Percentiles rank a stretch among this genome's conserved stretches.
These are phyloP conservation scores for Cenchrus americanus DNA, from an alignment of 176 grass and related monocot species.

Conservation along the genomic window DNA sequence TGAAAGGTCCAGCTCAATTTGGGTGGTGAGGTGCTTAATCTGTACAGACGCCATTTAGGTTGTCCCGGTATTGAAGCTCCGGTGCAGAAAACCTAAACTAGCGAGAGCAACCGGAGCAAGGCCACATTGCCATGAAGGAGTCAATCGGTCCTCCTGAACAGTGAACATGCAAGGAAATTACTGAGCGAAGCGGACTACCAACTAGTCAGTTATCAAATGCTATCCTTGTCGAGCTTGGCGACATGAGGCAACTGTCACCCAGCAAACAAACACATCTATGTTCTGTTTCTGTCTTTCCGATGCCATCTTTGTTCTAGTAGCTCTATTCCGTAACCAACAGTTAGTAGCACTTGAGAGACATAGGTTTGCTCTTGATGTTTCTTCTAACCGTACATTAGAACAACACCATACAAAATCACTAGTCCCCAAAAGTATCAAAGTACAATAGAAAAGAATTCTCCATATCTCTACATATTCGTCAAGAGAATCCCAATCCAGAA, in stretches of 20 bases:
- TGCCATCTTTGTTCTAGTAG: neutral
- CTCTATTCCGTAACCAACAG: neutral
- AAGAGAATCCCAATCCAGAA: constrained; percentile 27
- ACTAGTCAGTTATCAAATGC: too few relatives aligned
- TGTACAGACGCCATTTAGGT: neutral
- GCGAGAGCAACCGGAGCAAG: too few relatives aligned
- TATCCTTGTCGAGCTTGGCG: too few relatives aligned
- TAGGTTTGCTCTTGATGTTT: constrained; percentile 20
- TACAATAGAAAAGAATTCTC: constrained; percentile 12
- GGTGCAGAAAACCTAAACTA: neutral
- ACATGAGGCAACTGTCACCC: neutral
- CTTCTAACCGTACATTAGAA: constrained; percentile 35
- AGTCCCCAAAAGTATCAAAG: constrained; percentile 16
- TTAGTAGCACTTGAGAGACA: constrained; percentile 6
- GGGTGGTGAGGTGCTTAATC: neutral
- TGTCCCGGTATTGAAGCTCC: neutral
- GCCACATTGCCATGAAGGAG: neutral
- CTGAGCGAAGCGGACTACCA: too few relatives aligned
- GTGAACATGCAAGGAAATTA: neutral
- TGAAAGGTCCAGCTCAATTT: neutral
- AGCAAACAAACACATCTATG: neutral
- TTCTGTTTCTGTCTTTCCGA: neutral
- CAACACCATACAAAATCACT: constrained; percentile 22
- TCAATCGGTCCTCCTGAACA: neutral
- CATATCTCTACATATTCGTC: constrained; percentile 35